Conservation (phyloP, 2,329 filamentous ascomycete genomes). For the Diaporthe destruens region DNA sequence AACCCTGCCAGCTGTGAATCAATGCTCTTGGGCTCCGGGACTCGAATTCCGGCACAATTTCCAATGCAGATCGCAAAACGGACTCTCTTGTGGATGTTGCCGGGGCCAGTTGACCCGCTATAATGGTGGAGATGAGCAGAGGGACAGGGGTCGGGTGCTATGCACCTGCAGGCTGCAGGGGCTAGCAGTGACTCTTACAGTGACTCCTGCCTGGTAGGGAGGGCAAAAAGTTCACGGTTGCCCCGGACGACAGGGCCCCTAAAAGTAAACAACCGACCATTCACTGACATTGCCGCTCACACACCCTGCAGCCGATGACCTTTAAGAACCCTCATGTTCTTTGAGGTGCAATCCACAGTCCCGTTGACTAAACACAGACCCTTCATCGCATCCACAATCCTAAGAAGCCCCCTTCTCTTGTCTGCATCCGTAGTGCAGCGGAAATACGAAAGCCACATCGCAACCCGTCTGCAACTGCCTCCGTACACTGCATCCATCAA, state of each 20-base stretch:
- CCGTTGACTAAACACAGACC: conserved; percentile 14
- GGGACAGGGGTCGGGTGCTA: not conserved
- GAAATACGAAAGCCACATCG: conserved; percentile 3
- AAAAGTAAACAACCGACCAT: conserved; percentile 34
- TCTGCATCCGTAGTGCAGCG: not conserved
- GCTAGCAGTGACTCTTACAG: not conserved
- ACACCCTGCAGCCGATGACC: conserved; percentile 4
- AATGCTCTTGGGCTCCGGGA: not conserved
- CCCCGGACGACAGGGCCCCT: conserved; percentile 35
- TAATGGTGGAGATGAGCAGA: conserved; percentile 21
- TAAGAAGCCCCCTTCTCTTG: conserved; percentile 1
- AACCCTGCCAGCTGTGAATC: not conserved
- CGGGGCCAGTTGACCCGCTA: conserved; percentile 13
- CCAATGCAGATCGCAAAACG: not conserved
- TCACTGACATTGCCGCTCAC: not conserved
- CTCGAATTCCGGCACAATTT: conserved; percentile 6
- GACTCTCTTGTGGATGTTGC: conserved; percentile 18
- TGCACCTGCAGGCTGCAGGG: conserved; percentile 20
- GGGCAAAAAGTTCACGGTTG: conserved; percentile 31
- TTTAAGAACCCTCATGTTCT: conserved; percentile 30
- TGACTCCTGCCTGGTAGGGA: not conserved
- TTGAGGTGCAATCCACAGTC: conserved; percentile 2
- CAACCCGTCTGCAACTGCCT: not conserved
- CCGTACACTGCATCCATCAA: not conserved
- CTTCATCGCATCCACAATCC: conserved; percentile 8